Percentiles rank a stretch among this genome's conserved stretches.
Evolutionary conservation across 169 alveolate genomes (phyloP).

Genomic region (Plasmodium vivax): DNA sequence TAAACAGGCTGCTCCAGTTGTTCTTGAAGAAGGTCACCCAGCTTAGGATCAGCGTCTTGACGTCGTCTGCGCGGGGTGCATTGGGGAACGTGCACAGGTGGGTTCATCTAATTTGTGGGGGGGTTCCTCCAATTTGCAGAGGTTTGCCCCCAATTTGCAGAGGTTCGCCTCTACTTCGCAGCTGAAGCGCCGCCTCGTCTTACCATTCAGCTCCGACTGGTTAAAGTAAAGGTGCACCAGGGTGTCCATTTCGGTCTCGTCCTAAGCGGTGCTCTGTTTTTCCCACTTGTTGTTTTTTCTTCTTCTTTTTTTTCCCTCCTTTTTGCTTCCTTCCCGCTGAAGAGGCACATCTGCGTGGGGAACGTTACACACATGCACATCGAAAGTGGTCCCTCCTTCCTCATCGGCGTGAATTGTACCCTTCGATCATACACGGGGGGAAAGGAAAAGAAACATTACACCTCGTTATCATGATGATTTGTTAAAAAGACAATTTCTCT

Average conservation of each 20-base stretch:
- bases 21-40: constrained; percentile 54
- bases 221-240: constrained; percentile 33
- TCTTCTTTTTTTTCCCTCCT: background rate
- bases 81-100: background rate
- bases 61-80: constrained; percentile 5
- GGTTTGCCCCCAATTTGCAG: background rate
- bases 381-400: background rate
- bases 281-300: background rate
- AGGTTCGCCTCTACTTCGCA: background rate
- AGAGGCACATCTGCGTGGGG: background rate
- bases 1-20: constrained; percentile 42
- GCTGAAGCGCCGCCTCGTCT: background rate
- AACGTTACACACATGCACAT: background rate
- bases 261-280: background rate
- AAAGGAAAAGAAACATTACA: background rate
- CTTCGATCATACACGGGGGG: background rate
- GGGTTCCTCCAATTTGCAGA: background rate
- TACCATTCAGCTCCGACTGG: constrained; percentile 33
- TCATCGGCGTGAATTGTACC: background rate
- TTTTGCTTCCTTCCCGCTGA: background rate
- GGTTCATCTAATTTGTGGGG: background rate
- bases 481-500: background rate
- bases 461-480: background rate
- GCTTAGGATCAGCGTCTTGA: constrained; percentile 33
- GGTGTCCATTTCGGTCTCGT: constrained; percentile 21